These are phyloP conservation scores for Sclerotinia borealis DNA, from an alignment of 2,329 filamentous ascomycete species.

Conservation along the genomic window DNA sequence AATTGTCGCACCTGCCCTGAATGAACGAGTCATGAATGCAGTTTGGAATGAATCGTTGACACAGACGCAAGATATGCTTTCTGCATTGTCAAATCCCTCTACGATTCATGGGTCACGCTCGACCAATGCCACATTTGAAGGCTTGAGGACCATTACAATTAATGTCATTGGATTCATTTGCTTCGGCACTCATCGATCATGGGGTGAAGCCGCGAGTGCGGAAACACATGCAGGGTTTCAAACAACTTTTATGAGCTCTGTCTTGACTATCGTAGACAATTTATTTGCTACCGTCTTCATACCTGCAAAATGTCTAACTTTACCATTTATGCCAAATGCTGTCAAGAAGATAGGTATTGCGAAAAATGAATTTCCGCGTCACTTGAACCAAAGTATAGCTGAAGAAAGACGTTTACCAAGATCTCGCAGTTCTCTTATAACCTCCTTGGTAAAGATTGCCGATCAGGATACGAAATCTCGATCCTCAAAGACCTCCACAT, in stretches of 20 bases:
- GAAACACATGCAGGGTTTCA: conserved; percentile 21
- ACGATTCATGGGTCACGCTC: conserved; percentile 22
- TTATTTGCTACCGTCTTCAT: conserved; percentile 1
- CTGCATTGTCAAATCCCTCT: conserved; percentile 22
- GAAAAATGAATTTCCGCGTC: neutral
- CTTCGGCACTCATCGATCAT: conserved; percentile 33
- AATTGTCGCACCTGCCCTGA: conserved; percentile 37
- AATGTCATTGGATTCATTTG: conserved; percentile 47
- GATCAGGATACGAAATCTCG: conserved; percentile 6
- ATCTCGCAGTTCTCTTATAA: conserved; percentile 9
- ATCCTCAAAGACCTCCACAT: neutral
- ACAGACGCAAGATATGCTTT: conserved; percentile 31
- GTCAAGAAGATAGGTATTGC: neutral
- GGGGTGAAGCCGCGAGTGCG: conserved; percentile 10
- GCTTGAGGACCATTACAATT: conserved; percentile 41
- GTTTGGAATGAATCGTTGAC: conserved; percentile 35
- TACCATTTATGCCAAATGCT: neutral
- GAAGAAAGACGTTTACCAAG: conserved; percentile 13
- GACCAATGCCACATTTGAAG: conserved; percentile 29
- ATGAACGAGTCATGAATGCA: conserved; percentile 35
- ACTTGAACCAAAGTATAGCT: neutral
- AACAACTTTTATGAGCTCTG: conserved; percentile 14
- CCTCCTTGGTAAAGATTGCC: neutral
- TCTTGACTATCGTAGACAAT: neutral
- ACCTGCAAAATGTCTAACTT: neutral